Base-by-base conservation (phyloP, 2,329 filamentous ascomycete genomes). In the Talaromyces marneffei region DNA sequence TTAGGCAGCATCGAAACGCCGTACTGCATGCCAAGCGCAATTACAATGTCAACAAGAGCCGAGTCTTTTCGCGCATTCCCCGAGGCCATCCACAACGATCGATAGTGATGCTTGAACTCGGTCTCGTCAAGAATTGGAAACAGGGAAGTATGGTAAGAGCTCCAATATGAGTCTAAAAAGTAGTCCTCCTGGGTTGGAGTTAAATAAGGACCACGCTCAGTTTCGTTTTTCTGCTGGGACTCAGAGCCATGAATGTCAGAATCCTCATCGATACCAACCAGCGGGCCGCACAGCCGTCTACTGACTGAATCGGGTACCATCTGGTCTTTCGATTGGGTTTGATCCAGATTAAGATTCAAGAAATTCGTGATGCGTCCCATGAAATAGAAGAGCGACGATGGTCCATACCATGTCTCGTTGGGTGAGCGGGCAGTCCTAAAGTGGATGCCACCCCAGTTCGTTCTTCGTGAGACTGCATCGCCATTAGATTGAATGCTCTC, bases 11-110 rank as follows among this genome's bases (percentile, higher is more conserved):
- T 58, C 2, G 56, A 50, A 5, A 75, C 69, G 16, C 77, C 75
- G 50, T 79, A 78, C 68, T 83, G 81, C 72, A 84, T 79, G 62
- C 78, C 80, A 12, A 83, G 61, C 0, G 82, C 82, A 18, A 84
- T 66, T 35, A 83, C 69, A 35, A 83, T 82, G 61, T 84, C 82
- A 1, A 81, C 78, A 0, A 84, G 72, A 1, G 82, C 75, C 2
- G 81, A 84, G 2, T 76, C 71, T 59, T 75, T 76, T 8, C 81
- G 73, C 5, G 61, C 48, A 2, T 64, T 64, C 29, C 60, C 62
- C 8, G 63, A 64, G n/a, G 65, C 60, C 2, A 44, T 68, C 75
- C 77, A 80, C 7, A 81, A 68, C 0, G 76, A 77, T 7, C 73
- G 68, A 62, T 81, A 80, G 58, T 81, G 73, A 9, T 71, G 70